phyloP scores from a whole-genome alignment of 169 alveolate species.

The Plasmodium falciparum region DNA sequence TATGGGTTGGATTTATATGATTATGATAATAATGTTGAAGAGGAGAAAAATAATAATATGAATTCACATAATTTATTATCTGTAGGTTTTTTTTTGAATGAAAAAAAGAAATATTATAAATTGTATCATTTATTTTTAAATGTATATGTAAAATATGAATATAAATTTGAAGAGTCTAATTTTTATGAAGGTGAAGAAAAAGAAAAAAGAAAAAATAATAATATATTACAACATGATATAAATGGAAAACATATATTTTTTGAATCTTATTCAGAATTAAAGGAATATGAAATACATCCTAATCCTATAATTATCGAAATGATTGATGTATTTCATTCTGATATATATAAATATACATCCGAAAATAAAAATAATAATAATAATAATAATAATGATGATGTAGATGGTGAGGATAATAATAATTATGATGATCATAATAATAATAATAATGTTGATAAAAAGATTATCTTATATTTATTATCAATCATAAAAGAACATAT shows the following conservation, averaged over 20 bases:
- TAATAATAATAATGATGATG: too few species aligned
- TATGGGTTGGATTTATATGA: background rate
- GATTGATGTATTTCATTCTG: constrained; percentile 29
- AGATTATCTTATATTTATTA: constrained; percentile 71
- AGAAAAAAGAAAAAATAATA: constrained; percentile 11
- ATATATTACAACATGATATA: background rate
- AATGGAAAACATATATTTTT: background rate
- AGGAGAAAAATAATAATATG: background rate
- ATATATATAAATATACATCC: background rate
- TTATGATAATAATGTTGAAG: background rate
- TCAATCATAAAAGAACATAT: constrained; percentile 59
- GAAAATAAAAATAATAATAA: too few species aligned
- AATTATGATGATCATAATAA: too few species aligned
- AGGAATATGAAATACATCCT: background rate
- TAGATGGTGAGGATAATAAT: too few species aligned
- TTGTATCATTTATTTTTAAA: constrained; percentile 69
- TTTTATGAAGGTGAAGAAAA: constrained; percentile 1
- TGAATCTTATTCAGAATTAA: constrained; percentile 41
- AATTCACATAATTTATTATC: background rate
- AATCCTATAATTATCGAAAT: constrained; percentile 43
- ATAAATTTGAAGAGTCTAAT: constrained; percentile 33
- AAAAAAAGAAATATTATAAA: background rate
- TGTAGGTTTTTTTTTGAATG: background rate
- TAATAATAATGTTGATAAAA: constrained; percentile 26
- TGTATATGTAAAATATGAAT: constrained; percentile 73